These are phyloP conservation scores for Zangia roseola DNA, from an alignment of 768 basidiomycete species.

Conservation along the genomic window DNA sequence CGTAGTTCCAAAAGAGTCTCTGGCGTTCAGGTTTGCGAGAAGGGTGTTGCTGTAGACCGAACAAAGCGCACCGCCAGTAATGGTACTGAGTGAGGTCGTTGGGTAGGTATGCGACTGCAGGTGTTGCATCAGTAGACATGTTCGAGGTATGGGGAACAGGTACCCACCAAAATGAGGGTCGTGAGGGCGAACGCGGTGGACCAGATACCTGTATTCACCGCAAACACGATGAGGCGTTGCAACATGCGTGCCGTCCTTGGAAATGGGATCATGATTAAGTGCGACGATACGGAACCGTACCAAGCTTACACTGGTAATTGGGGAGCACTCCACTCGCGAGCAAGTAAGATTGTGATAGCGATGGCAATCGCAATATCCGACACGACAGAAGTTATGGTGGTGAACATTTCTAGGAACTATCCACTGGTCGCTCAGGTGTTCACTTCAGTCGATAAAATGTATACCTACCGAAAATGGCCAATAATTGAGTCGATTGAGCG, in stretches of 20 bases:
- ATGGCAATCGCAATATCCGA: not conserved
- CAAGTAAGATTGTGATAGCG: not conserved
- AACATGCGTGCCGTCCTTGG: no score
- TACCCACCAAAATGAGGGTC: conserved; percentile 41
- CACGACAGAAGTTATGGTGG: not conserved
- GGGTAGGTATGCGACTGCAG: no score
- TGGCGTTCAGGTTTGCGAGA: no score
- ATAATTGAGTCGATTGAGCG: not conserved
- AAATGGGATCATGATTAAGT: not conserved
- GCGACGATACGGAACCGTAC: no score
- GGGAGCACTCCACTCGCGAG: not conserved
- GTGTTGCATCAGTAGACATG: no score
- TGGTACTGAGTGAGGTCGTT: no score
- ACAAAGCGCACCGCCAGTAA: no score
- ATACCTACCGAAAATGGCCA: not conserved
- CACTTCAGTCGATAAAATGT: not conserved
- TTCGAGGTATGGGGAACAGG: no score
- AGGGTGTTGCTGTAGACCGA: no score
- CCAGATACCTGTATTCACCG: conserved; percentile 36
- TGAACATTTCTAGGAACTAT: not conserved
- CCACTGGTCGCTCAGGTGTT: not conserved
- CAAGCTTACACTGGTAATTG: no score
- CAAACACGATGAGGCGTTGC: conserved; percentile 8
- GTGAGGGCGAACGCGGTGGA: conserved; percentile 51
- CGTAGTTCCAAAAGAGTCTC: no score